phyloP scores from a whole-genome alignment of 192 early-diverging fungal genomes.

The Phlyctochytrium bullatum region DNA sequence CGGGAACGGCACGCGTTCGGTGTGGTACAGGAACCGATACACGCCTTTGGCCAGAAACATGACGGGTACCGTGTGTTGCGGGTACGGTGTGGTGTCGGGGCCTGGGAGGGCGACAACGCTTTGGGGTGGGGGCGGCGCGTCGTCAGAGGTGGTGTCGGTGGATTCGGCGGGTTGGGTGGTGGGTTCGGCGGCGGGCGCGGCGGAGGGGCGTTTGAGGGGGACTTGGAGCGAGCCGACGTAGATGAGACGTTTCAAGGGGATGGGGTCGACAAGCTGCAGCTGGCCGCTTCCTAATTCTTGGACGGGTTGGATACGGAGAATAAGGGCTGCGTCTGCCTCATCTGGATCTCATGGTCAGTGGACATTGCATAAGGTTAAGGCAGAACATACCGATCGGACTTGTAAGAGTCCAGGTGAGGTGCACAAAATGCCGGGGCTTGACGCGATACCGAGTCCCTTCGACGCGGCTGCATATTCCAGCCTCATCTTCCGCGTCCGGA shows the following conservation, averaged over 20 bases:
- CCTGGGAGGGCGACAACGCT: too few species aligned
- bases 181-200: too few species aligned
- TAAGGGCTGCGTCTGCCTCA: conserved; percentile 2
- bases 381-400: conserved; percentile 11
- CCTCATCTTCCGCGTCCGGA: background rate
- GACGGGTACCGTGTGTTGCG: conserved; percentile 10
- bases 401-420: conserved; percentile 15
- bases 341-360: too few species aligned
- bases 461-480: background rate
- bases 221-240: conserved; percentile 14
- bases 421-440: conserved; percentile 10
- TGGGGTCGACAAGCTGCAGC: background rate
- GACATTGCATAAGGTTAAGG: too few species aligned
- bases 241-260: conserved; percentile 9
- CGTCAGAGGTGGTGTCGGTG: background rate
- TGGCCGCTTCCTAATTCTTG: conserved; percentile 14
- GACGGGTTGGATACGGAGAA: conserved; percentile 16
- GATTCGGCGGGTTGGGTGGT: background rate
- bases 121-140: too few species aligned
- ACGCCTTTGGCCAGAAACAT: conserved; percentile 27
- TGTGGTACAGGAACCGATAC: conserved; percentile 18
- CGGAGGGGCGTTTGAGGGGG: conserved; percentile 3
- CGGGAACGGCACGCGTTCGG: background rate
- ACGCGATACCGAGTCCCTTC: background rate
- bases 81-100: background rate